Base-by-base conservation (phyloP, 805 yeast genomes). In the Candida chauliodis region DNA sequence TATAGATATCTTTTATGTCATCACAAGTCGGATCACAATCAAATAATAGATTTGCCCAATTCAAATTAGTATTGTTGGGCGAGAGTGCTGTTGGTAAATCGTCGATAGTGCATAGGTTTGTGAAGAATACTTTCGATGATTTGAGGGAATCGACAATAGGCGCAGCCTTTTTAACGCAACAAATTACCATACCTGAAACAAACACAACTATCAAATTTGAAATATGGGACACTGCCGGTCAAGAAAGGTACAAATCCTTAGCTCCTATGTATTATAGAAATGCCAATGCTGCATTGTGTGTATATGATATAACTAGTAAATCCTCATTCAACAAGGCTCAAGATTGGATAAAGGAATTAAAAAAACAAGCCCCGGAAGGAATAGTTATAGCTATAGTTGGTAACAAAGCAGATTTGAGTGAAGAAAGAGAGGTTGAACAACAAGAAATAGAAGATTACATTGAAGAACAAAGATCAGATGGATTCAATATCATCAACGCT, bases 181-280 rank as follows among this genome's bases (percentile, higher is more conserved):
- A 79, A 2, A 75, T 83, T 32, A 72, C 75, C 14, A 53, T 78
- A n/a, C 76, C 75, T 38, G 76, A 66, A 24, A 49, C 55, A 22
- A 73, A 76, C 11, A 61, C 67, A 34, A 76, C 79, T 1, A 74
- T 84, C 30, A 82, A 83, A 55, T 71, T 81, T 49, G 88, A 82
- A 52, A 79, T 82, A 37, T 82, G 93, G 95, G 99, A 91, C 57
- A 91, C 99, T 10, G 99, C 99, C 0, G 99, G 99, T 18, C 99
- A 67, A 49, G 73, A 67, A 41, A 50, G 73, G n/a, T 67, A 67
- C 49, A 61, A 64, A 37, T 59, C 67, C 20, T 55, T 68, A 24
- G 68, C 74, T 2, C 74, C 74, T 2, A 68, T 68, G 73, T 68
- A 68, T 47, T 68, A 68, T 47, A 48, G 74, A 23, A 66, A 66